These are phyloP conservation scores for Entomortierella beljakovae DNA, from an alignment of 192 early-diverging fungal species.

Conservation along the genomic window DNA sequence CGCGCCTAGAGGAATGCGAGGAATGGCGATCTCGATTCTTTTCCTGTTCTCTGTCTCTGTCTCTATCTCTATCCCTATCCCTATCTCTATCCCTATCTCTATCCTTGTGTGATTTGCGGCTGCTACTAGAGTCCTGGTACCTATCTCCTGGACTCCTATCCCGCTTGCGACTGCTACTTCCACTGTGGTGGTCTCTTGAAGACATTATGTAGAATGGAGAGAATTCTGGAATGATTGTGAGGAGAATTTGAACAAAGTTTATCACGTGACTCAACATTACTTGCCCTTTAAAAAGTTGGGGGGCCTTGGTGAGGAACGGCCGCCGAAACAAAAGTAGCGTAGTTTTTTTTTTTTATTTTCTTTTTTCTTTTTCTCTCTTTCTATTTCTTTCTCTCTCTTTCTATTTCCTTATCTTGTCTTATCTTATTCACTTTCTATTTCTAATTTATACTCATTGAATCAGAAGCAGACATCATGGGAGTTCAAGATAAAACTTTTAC, in stretches of 20 bases:
- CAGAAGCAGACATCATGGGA: constrained; percentile 5
- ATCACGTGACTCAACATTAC: constrained; percentile 9
- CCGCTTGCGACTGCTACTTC: constrained; percentile 29
- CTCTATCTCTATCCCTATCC: neutral
- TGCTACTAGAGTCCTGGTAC: neutral
- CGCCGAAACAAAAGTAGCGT: neutral
- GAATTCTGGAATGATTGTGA: neutral
- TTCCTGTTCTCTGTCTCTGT: neutral
- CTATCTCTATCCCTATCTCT: constrained; percentile 1
- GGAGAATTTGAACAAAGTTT: neutral
- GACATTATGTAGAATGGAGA: constrained; percentile 5
- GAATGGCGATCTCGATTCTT: constrained; percentile 5
- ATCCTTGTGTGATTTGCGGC: constrained; percentile 12
- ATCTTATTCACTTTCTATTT: neutral
- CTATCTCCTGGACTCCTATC: constrained; percentile 20
- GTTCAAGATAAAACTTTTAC: constrained; percentile 19
- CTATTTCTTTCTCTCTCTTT: neutral
- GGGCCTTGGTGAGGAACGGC: neutral
- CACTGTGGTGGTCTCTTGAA: constrained; percentile 29
- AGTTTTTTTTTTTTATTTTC: neutral
- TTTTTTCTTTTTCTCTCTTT: neutral
- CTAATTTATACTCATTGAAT: neutral
- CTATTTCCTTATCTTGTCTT: neutral
- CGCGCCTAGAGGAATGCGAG: constrained; percentile 13
- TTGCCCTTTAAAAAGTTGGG: constrained; percentile 4